Evolutionary conservation across 768 basidiomycete genomes (phyloP).

Genomic region (Suillus subaureus): DNA sequence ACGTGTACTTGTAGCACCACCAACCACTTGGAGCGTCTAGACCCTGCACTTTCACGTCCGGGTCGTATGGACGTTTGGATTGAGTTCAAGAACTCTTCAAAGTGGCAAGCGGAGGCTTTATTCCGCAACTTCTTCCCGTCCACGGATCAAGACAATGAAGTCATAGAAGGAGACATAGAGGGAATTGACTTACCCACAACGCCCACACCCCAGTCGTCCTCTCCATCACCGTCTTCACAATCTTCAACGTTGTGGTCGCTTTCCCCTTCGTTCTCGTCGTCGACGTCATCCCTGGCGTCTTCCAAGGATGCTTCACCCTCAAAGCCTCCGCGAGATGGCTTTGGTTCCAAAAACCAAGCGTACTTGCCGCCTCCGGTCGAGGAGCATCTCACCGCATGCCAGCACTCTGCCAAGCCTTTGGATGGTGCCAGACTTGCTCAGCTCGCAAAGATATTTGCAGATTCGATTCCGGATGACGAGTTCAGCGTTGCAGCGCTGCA

Average conservation of each 20-base stretch:
- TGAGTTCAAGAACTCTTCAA: slow-evolving; percentile 85
- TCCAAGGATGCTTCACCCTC: slow-evolving; percentile 29
- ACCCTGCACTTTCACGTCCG: slow-evolving; percentile 89
- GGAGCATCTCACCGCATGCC: slow-evolving; percentile 56
- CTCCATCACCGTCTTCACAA: slow-evolving; percentile 37
- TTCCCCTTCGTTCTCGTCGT: slow-evolving; percentile 47
- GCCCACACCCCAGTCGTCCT: slow-evolving; percentile 45
- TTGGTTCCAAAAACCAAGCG: slow-evolving; percentile 58
- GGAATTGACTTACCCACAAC: slow-evolving; percentile 44
- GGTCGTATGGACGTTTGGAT: slow-evolving; percentile 94
- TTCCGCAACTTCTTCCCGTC: slow-evolving; percentile 93
- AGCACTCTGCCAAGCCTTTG: slow-evolving; percentile 67
- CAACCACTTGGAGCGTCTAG: slow-evolving; percentile 88
- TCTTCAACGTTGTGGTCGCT: slow-evolving; percentile 50
- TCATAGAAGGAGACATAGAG: slow-evolving; percentile 44
- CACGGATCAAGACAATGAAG: slow-evolving; percentile 51
- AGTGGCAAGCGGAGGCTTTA: slow-evolving; percentile 82
- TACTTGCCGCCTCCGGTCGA: slow-evolving; percentile 68
- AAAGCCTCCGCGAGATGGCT: slow-evolving; percentile 26
- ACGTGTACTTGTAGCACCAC: slow-evolving; percentile 57
- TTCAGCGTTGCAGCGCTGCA: slow-evolving; percentile 90
- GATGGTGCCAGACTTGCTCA: slow-evolving; percentile 61
- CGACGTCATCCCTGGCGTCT: slow-evolving; percentile 39
- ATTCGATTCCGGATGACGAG: slow-evolving; percentile 80
- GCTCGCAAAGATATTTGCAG: slow-evolving; percentile 81